These are phyloP conservation scores for Ajuga chamaepitys DNA, from an alignment of 257 asterid species.

Conservation along the genomic window DNA sequence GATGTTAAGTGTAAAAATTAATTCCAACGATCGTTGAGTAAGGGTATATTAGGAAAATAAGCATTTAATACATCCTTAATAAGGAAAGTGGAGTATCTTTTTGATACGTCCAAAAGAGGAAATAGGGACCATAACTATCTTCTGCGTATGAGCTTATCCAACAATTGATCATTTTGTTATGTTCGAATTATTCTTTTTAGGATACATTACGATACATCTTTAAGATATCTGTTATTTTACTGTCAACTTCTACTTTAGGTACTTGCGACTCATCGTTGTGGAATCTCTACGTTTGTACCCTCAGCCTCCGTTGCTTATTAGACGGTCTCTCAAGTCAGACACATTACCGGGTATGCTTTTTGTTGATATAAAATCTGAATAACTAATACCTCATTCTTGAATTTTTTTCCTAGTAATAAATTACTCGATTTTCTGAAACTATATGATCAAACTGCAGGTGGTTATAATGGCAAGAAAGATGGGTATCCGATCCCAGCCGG, in stretches of 20 bases:
- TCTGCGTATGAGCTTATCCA: not conserved
- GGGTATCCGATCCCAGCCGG: slow-evolving; percentile 83
- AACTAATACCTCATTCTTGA: not conserved
- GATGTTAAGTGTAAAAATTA: no score
- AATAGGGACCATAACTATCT: not conserved
- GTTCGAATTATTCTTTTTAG: not conserved
- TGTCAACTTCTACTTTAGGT: slow-evolving; percentile 34
- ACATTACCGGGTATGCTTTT: slow-evolving; percentile 61
- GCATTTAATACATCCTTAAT: no score
- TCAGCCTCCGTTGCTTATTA: slow-evolving; percentile 95
- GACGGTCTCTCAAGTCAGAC: slow-evolving; percentile 82
- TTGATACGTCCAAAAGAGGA: no score
- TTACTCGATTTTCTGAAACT: slow-evolving; percentile 7
- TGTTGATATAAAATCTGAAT: not conserved
- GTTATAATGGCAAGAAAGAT: slow-evolving; percentile 59
- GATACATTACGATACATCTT: not conserved
- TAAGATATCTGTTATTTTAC: not conserved
- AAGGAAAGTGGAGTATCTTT: no score
- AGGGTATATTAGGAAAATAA: no score
- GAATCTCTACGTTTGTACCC: slow-evolving; percentile 87
- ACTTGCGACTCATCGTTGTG: slow-evolving; percentile 78
- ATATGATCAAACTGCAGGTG: slow-evolving; percentile 47
- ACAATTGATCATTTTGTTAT: not conserved
- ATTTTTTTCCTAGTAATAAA: no score
- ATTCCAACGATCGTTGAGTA: no score